Conservation (phyloP, 257 asterid genomes). For the Osmanthus fragrans region DNA sequence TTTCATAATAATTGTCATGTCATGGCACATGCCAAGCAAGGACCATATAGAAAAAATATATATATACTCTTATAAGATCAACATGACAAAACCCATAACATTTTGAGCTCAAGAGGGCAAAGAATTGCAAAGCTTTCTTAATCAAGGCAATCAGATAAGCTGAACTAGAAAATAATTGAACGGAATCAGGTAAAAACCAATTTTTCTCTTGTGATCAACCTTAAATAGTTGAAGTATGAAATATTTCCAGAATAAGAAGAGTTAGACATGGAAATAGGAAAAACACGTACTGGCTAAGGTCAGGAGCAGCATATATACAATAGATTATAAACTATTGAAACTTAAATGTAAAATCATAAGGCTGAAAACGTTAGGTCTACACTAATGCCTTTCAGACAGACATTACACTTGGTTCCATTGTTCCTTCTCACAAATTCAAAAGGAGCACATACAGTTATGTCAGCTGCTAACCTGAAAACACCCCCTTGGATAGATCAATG, state of each 20-base stretch:
- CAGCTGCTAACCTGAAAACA: slow-evolving; percentile 75
- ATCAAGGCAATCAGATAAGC: slow-evolving; percentile 8
- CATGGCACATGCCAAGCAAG: background rate
- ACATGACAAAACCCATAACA: background rate
- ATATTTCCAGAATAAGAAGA: background rate
- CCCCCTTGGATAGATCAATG: slow-evolving; percentile 85
- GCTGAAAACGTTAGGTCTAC: background rate
- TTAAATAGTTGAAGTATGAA: background rate
- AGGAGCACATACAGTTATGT: slow-evolving; percentile 12
- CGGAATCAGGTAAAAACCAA: background rate
- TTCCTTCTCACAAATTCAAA: slow-evolving; percentile 24
- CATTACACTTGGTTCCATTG: background rate
- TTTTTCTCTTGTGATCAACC: background rate
- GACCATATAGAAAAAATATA: background rate
- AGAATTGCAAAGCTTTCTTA: background rate
- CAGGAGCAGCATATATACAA: background rate
- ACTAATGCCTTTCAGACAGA: slow-evolving; percentile 5
- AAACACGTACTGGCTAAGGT: background rate
- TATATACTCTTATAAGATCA: background rate
- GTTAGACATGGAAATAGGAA: background rate
- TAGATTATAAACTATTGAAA: background rate
- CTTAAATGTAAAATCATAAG: background rate
- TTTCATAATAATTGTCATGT: background rate
- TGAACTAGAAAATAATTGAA: background rate
- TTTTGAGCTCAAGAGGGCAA: background rate